Conservation (phyloP, 2,329 filamentous ascomycete species). For the Pleomassaria siparia region DNA sequence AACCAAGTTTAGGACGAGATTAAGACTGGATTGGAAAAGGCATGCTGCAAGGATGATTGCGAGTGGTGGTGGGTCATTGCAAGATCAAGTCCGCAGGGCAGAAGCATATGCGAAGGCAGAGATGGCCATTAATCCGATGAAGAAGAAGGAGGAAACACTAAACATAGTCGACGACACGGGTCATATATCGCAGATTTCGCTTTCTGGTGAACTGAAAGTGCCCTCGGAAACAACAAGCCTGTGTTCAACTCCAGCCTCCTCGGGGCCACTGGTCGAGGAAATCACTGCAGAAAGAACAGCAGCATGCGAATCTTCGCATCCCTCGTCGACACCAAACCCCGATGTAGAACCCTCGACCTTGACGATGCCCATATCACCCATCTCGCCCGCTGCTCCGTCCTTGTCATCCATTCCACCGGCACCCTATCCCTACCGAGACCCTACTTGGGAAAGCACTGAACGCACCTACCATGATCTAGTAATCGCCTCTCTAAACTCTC, state of each 20-base stretch:
- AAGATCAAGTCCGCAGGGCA: slow-evolving; percentile 72
- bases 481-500: slow-evolving; percentile 73
- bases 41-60: slow-evolving; percentile 80
- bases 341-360: background rate
- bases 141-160: slow-evolving; percentile 47
- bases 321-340: background rate
- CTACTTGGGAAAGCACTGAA: slow-evolving; percentile 73
- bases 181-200: slow-evolving; percentile 50
- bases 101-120: slow-evolving; percentile 77
- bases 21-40: slow-evolving; percentile 81
- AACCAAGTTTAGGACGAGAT: slow-evolving; percentile 68
- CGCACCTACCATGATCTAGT: slow-evolving; percentile 73
- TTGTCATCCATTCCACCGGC: slow-evolving; percentile 41
- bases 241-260: slow-evolving; percentile 4
- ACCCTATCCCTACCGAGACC: slow-evolving; percentile 70
- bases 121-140: slow-evolving; percentile 60
- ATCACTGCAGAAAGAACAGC: slow-evolving; percentile 25
- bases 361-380: slow-evolving; percentile 3
- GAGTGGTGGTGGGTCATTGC: slow-evolving; percentile 71
- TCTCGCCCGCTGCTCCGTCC: slow-evolving; percentile 13
- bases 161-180: slow-evolving; percentile 49
- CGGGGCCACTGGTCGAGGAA: slow-evolving; percentile 28
- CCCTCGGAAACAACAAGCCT: slow-evolving; percentile 9
- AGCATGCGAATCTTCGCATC: background rate
- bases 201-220: slow-evolving; percentile 47